Evolutionary conservation across 2,329 filamentous ascomycete species (phyloP), one percentile per base, ranked within the genome.

Genomic region (Colletotrichum ledebouriae): DNA sequence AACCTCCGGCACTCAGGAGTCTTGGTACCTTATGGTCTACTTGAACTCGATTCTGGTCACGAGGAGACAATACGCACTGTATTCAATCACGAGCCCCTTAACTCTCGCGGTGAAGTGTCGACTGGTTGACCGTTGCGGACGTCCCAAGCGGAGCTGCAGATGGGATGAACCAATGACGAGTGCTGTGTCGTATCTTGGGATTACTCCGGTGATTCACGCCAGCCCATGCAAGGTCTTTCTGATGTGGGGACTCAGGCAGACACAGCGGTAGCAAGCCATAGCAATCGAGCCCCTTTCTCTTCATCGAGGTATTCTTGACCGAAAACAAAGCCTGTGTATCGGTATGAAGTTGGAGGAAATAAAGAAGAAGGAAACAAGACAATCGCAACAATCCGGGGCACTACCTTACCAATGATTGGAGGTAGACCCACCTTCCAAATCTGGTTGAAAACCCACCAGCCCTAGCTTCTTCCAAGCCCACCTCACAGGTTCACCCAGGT

Each of bases 221-320:
- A 4, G 25, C 25, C 17, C 37, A 50, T 57, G 44, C 37, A 57
- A 22, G 64, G 37, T 55, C 33, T 52, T 17, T 63, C 33, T 44
- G 3, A 25, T 17, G 37, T 55, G 41, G 58, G 42, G 49, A n/a
- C 13, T 20, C 25, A 52, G 64, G 52, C 50, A 53, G 59, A 58
- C 42, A 6, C 22, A 33, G 34, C 5, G 29, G 20, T 33, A 29
- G 22, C 47, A 6, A 20, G 4, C 42, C 42, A 11, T 46, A 3
- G 34, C 52, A 39, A 37, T 13, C 34, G 20, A 39, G 17, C 3
- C 5, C 15, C 13, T 22, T 25, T 39, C 37, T 13, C 11, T 39
- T 39, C 11, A 39, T 39, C 37, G 13, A 39, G 37, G 10, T 6
- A 39, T 39, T 39, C 13, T 15, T 39, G 11, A 13, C 5, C 4